Evolutionary conservation across 164 flowering plant species (phyloP), one percentile per base, ranked within the genome.

Genomic region (Chloranthus sessilifolius): DNA sequence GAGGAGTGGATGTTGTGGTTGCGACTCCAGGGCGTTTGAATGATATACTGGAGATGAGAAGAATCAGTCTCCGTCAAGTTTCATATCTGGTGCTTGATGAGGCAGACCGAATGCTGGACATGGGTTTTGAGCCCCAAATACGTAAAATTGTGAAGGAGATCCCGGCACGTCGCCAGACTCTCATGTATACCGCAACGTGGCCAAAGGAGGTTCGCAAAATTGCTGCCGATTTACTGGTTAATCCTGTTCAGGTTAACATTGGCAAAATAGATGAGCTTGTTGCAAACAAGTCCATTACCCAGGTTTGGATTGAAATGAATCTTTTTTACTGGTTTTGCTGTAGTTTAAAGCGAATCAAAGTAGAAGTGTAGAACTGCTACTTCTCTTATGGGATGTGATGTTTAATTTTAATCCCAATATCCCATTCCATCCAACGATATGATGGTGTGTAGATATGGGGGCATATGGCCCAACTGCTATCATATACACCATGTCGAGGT

Each of bases 61-160:
- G 72, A 53, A 62, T 85, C 26, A 81, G 78, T 67, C 86, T 91
- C 29, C 55, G 61, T 34, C 96, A 87, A 59, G 73, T 88, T 46
- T 82, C 94, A 25, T 87, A 82, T 65, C 74, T 91, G 47, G 92
- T 87, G 27, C 73, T 87, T 20, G 98, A 90, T 64, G 98, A 90
- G 72, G 98, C 98, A 40, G 95, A 90, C 53, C 80, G 98, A 25
- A 91, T 91, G 98, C 74, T 91, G 47, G 98, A 91, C 68, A 84
- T 91, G 98, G 98, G 98, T 50, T 91, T 91, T 67, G 98, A 87
- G 63, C 98, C 98, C 44, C 98, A 87, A 65, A 85, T 91, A 29
- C 68, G 89, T 50, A 85, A 81, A 62, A 85, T 91, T 62, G 89
- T 91, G 58, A 84, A 81, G 34, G 89, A 79, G 65, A 66, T 90